phyloP scores from a whole-genome alignment of 805 yeast species.

The Ogataea nitratoaversa region DNA sequence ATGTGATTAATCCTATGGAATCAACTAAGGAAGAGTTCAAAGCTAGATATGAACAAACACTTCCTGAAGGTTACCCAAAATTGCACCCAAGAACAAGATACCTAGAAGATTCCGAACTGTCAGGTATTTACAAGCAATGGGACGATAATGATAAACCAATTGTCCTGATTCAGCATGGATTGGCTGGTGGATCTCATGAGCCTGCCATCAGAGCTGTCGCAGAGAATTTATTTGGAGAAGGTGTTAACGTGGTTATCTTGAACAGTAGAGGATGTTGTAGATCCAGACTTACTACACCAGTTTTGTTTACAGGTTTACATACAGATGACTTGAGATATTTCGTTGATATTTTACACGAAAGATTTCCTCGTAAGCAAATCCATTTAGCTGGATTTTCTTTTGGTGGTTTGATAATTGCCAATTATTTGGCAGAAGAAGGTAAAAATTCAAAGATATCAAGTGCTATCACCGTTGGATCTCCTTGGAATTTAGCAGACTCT shows the following conservation, averaged over 20 bases:
- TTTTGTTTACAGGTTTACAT: slow-evolving; percentile 61
- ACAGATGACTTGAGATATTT: slow-evolving; percentile 66
- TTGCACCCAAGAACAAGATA: slow-evolving; percentile 69
- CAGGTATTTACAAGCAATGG: slow-evolving; percentile 29
- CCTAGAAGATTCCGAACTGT: slow-evolving; percentile 43
- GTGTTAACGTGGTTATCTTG: slow-evolving; percentile 53
- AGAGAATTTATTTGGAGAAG: slow-evolving; percentile 36
- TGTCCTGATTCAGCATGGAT: slow-evolving; percentile 62
- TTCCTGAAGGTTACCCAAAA: slow-evolving; percentile 51
- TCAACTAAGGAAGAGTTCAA: slow-evolving; percentile 23
- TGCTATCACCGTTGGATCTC: slow-evolving; percentile 58
- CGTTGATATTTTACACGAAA: slow-evolving; percentile 42
- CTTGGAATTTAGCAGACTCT: slow-evolving; percentile 68
- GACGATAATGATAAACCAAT: slow-evolving; percentile 46
- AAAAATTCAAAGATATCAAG: slow-evolving; percentile 49
- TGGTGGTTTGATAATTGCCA: slow-evolving; percentile 64
- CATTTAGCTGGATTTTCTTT: slow-evolving; percentile 67
- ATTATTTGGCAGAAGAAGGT: slow-evolving; percentile 67
- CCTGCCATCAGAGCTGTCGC: slow-evolving; percentile 60
- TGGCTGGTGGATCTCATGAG: slow-evolving; percentile 80
- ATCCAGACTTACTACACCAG: slow-evolving; percentile 66
- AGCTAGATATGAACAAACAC: slow-evolving; percentile 34
- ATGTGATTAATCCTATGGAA: slow-evolving; percentile 33
- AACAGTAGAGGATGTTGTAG: slow-evolving; percentile 77
- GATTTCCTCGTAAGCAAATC: slow-evolving; percentile 60